Base-by-base conservation (phyloP, 2,329 filamentous ascomycete species). In the Aureobasidium mangrovei region DNA sequence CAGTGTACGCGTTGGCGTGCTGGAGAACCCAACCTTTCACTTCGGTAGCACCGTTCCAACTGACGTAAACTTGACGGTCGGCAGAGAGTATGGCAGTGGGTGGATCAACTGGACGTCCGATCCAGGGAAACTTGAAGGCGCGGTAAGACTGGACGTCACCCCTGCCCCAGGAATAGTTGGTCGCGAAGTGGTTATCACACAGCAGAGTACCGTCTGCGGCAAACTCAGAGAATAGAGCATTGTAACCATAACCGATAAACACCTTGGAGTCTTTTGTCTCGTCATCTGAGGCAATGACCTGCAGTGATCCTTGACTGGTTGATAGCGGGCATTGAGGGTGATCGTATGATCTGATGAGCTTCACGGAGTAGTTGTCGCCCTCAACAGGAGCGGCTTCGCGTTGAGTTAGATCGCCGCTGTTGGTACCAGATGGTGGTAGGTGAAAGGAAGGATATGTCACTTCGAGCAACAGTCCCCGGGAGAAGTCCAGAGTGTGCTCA, bases 391-490 rank as follows among this genome's bases (percentile, higher is more conserved):
- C 35, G 9, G 44, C 47, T 27, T 47, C 27, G 7, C 39, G 49
- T 49, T 18, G 29, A 29, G 36, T 18, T 9, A 42, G 4, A 40
- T 56, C 42, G 24, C n/a, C 32, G 31, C 38, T 7, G 33, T 7
- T 27, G 27, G 3, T 18, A 18, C 18, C 18, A 18, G 28, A 9
- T 31, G n/a, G 24, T 33, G 46, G 28, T 18, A 33, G 10, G 35
- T 40, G 35, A n/a, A 28, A 33, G 39, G 33, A 60, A 3, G 65
- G 65, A 41, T 64, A 68, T 3, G 58, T 65, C 43, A 68, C 18
- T 48, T 67, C 65, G n/a, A 68, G 56, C 3, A 68, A 55, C 18
- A 68, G 46, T 10, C 62, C 65, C 12, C 65, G 63, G 10, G 65
- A 67, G 36, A 61, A 59, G 9, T 59, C 63, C 36, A 63, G 64